Conservation (phyloP, 106 monocot species). For the Chionographis japonica region DNA sequence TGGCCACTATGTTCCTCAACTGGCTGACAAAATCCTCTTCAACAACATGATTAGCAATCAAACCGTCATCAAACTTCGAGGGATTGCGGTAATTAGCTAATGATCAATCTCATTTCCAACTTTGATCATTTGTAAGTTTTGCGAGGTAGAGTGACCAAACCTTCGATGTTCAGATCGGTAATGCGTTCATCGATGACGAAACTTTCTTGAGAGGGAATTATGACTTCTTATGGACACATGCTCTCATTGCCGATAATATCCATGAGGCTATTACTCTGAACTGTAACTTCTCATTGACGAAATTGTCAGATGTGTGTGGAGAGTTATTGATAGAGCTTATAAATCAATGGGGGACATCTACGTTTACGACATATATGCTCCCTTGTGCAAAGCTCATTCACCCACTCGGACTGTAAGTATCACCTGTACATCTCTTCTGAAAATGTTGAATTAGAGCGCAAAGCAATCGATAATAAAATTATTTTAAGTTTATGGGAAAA, state of each 20-base stretch:
- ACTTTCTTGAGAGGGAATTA: background rate
- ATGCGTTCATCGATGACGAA: constrained; percentile 8
- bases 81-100: constrained; percentile 15
- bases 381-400: background rate
- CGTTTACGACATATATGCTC: constrained; percentile 21
- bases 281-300: background rate
- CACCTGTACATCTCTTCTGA: too few species aligned
- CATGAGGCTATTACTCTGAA: background rate
- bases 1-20: constrained; percentile 19
- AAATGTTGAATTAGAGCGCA: too few species aligned
- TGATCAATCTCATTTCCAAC: background rate
- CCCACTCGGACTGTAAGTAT: too few species aligned
- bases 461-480: too few species aligned
- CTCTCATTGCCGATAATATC: constrained; percentile 18
- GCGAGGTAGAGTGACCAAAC: background rate
- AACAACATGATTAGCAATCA: constrained; percentile 11
- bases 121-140: background rate
- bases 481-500: too few species aligned
- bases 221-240: constrained; percentile 27
- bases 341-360: constrained; percentile 1
- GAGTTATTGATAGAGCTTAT: background rate
- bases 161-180: constrained; percentile 19
- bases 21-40: background rate
- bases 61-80: constrained; percentile 28
- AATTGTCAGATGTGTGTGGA: background rate